A percentile compares a stretch with the other conserved stretches of the same genome.
phyloP scores from a whole-genome alignment of 2,329 filamentous ascomycete genomes.

The Pseudopithomyces chartarum region DNA sequence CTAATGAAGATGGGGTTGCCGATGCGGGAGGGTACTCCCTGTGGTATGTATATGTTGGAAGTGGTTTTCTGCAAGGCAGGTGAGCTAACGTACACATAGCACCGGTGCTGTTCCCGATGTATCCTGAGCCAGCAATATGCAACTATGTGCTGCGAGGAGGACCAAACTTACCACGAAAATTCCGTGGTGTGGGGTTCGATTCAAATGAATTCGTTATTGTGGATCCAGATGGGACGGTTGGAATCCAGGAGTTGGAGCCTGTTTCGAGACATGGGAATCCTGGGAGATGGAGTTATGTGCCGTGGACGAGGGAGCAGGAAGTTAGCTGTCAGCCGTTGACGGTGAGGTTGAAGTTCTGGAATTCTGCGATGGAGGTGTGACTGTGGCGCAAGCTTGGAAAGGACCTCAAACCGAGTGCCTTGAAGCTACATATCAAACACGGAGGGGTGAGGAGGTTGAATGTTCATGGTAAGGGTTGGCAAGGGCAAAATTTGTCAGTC shows the following conservation, averaged over 20 bases:
- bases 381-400: not conserved
- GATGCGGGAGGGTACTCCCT: constrained; percentile 9
- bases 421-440: no score
- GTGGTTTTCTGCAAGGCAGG: no score
- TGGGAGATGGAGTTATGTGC: constrained; percentile 30
- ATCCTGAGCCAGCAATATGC: constrained; percentile 30
- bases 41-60: constrained; percentile 12
- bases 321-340: constrained; percentile 21
- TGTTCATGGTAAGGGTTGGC: no score
- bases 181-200: constrained; percentile 12
- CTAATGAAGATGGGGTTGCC: constrained; percentile 25
- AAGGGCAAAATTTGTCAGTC: no score
- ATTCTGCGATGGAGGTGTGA: not conserved
- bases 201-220: constrained; percentile 22
- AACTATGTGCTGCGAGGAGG: constrained; percentile 23
- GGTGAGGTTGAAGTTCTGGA: constrained; percentile 17
- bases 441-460: no score
- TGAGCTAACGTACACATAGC: constrained; percentile 12
- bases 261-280: constrained; percentile 14
- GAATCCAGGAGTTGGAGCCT: constrained; percentile 12
- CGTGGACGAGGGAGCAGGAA: constrained; percentile 37
- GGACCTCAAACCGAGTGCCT: no score
- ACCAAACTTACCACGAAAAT: constrained; percentile 22
- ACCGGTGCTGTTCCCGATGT: constrained; percentile 23
- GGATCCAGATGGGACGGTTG: constrained; percentile 19